Percentiles rank a stretch among this genome's conserved stretches.
Evolutionary conservation across 2,329 filamentous ascomycete species (phyloP).

Genomic region (Periconia macrospinosa): DNA sequence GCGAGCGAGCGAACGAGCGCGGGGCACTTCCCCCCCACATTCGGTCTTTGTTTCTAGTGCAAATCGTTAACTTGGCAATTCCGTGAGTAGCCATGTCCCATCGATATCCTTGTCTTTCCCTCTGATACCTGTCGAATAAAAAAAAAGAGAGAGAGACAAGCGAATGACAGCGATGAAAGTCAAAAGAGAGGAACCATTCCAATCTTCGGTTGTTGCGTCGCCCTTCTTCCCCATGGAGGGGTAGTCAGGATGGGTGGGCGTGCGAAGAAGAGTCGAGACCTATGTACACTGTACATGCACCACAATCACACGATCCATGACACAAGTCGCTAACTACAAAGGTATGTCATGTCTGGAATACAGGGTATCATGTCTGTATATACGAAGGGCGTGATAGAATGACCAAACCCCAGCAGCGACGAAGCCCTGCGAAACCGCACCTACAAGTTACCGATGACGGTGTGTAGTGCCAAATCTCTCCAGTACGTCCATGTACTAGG

Average conservation of each 20-base stretch:
- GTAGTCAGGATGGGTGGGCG: not conserved
- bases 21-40: slow-evolving; percentile 4
- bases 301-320: not conserved
- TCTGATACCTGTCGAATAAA: too few relatives aligned
- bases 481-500: slow-evolving; percentile 5
- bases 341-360: slow-evolving; percentile 6
- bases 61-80: not conserved
- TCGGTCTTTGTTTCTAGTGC: not conserved
- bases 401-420: not conserved
- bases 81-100: slow-evolving; percentile 4
- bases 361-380: slow-evolving; percentile 15
- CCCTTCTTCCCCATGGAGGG: too few relatives aligned
- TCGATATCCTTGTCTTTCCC: too few relatives aligned
- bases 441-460: slow-evolving; percentile 5
- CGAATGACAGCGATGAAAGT: too few relatives aligned
- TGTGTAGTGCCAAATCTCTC: slow-evolving; percentile 11
- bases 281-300: not conserved
- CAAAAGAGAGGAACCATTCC: too few relatives aligned
- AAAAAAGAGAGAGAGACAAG: too few relatives aligned
- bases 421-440: slow-evolving; percentile 14
- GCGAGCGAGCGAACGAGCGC: not conserved
- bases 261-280: not conserved
- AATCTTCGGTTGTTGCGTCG: too few relatives aligned
- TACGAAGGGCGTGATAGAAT: slow-evolving; percentile 10
- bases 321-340: not conserved